Base-by-base conservation (phyloP, 345 rosid genomes). In the rapeseed (Brassica napus) region DNA sequence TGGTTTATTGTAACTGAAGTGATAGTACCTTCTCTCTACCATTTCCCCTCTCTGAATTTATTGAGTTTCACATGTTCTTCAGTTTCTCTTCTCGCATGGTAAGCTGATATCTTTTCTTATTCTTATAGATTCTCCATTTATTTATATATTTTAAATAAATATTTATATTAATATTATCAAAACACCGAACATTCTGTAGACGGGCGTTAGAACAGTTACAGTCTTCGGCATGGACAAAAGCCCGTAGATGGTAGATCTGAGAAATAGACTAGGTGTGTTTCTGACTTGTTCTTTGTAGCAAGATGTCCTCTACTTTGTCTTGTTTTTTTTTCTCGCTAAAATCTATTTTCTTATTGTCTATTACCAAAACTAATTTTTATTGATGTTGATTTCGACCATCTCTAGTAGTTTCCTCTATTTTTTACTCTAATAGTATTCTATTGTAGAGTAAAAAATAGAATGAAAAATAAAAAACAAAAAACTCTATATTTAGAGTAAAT, bases 81-180 rank as follows among this genome's bases (percentile, higher is more conserved):
- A 5, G 58, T 75, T 75, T 75, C 72, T 75, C 72, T 35, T 66
- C 66, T 75, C 11, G 39, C 78, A 23, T 65, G 72, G 78, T 75
- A 65, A 23, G 14, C 7, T 59, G 9, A 18, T 63, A 14, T 39
- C 3, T 31, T 39, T 63, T 62, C 47, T 62, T 62, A 10, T 15
- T 72, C 52, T 37, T 3, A 18, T 31, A 64, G n/a, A 26, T 47
- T 75, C 55, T 54, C 23, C 70, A 21, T 34, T n/a, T 21, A 32
- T 6, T 14, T 6, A 9, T 34, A 9, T 18, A 32, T 10, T 14
- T 6, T 4, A 12, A 44, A 44, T 44, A 44, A 11, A 11, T 44
- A 11, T 42, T 44, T 44, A 44, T 44, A 44, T 44, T 12, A 44
- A 44, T 12, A 44, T 44, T 44, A 4, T 44, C 5, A 12, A 44